Conservation (phyloP, 495 filamentous ascomycete genomes). For the Melanomma pulvis-pyrius region DNA sequence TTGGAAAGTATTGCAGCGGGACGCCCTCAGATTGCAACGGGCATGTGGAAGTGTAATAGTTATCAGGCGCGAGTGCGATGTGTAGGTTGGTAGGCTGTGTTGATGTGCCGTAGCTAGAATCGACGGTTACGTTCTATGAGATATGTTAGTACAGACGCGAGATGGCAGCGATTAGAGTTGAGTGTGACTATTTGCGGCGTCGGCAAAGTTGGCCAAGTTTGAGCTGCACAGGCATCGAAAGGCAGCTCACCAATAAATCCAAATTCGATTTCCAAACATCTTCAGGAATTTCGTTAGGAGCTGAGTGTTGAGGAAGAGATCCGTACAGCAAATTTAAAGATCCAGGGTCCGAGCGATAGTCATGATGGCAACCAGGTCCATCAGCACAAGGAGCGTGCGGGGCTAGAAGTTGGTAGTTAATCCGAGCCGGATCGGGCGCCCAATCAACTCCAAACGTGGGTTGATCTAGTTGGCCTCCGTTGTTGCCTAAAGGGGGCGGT, state of each 20-base stretch:
- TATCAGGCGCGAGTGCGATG: neutral
- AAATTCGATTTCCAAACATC: neutral
- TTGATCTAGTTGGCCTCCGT: neutral
- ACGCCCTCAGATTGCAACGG: neutral
- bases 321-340: neutral
- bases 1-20: neutral
- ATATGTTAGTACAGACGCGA: neutral
- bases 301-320: neutral
- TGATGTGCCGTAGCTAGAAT: slow-evolving; percentile 2
- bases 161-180: neutral
- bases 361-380: neutral
- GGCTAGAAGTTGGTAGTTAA: neutral
- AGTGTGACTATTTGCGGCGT: neutral
- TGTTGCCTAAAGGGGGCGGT: slow-evolving; percentile 3
- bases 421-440: neutral
- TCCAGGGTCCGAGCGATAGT: neutral
- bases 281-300: neutral
- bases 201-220: neutral
- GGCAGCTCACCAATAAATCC: neutral
- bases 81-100: neutral
- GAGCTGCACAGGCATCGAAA: slow-evolving; percentile 3
- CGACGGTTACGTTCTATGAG: neutral
- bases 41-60: neutral
- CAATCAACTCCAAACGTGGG: neutral
- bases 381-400: neutral